These are phyloP conservation scores for Eucalyptus curtisii DNA, from an alignment of 345 rosid species.

Conservation along the genomic window DNA sequence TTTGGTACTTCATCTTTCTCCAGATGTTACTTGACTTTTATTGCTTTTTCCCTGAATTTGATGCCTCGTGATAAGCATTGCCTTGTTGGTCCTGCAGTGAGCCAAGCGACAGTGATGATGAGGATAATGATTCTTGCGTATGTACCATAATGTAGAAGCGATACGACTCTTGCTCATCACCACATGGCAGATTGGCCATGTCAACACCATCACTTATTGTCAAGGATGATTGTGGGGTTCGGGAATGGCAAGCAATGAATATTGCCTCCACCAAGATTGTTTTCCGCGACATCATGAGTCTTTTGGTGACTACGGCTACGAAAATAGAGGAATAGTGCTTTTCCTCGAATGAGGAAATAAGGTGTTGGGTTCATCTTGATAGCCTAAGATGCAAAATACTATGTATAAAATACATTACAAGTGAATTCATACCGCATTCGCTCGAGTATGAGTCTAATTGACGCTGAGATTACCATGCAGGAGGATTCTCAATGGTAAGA, in stretches of 20 bases:
- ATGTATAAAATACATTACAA: background rate
- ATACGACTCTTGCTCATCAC: background rate
- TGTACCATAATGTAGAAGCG: constrained; percentile 72
- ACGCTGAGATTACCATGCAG: background rate
- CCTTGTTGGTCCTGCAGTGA: constrained; percentile 54
- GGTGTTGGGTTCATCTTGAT: background rate
- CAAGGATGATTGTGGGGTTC: background rate
- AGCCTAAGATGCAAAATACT: background rate
- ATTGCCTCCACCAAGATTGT: background rate
- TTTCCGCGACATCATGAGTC: background rate
- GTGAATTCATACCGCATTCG: background rate
- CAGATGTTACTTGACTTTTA: background rate
- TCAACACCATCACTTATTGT: background rate
- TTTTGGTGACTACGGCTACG: background rate
- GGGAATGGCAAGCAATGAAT: background rate
- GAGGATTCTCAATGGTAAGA: background rate
- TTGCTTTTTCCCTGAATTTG: background rate
- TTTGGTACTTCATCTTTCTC: background rate
- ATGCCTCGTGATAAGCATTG: background rate
- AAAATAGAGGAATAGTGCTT: background rate
- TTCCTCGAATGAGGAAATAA: background rate
- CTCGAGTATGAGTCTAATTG: background rate
- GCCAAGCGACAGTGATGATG: constrained; percentile 71
- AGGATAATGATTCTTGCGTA: constrained; percentile 67
- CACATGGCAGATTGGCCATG: background rate